Conservation (phyloP, 1,284 basidiomycete genomes). For the Boletus sp. region DNA sequence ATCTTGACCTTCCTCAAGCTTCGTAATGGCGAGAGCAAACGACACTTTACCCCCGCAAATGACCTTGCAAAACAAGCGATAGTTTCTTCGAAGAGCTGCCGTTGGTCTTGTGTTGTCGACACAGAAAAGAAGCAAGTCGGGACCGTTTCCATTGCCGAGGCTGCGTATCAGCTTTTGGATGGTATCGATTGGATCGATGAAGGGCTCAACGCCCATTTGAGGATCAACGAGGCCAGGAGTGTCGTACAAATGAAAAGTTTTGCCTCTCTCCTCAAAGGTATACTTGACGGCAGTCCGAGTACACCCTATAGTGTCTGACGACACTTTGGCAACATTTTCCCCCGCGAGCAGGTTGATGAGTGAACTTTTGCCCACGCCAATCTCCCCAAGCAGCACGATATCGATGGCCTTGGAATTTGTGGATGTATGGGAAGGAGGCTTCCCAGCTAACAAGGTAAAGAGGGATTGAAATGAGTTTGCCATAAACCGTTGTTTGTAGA, state of each 20-base stretch:
- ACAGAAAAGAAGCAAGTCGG: conserved; percentile 37
- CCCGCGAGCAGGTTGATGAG: conserved; percentile 25
- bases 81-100: conserved; percentile 27
- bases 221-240: conserved; percentile 42
- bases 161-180: conserved; percentile 30
- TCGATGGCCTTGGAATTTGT: conserved; percentile 7
- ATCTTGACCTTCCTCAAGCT: conserved; percentile 22
- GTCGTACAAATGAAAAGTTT: conserved; percentile 32
- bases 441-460: conserved; percentile 5
- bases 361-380: conserved; percentile 31
- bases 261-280: conserved; percentile 15
- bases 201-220: conserved; percentile 21
- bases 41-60: conserved; percentile 24
- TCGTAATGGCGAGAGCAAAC: conserved; percentile 26
- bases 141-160: conserved; percentile 28
- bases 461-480: conserved; percentile 20
- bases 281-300: conserved; percentile 17
- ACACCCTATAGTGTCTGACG: conserved; percentile 23
- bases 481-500: conserved; percentile 10
- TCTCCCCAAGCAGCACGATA: conserved; percentile 25
- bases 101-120: conserved; percentile 35
- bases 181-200: conserved; percentile 31
- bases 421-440: conserved; percentile 1
- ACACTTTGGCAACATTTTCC: conserved; percentile 19
- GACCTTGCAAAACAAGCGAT: conserved; percentile 26